A percentile compares a stretch with the other conserved stretches of the same genome.
phyloP scores from a whole-genome alignment of 345 rosid species.

The Alliaria petiolata region DNA sequence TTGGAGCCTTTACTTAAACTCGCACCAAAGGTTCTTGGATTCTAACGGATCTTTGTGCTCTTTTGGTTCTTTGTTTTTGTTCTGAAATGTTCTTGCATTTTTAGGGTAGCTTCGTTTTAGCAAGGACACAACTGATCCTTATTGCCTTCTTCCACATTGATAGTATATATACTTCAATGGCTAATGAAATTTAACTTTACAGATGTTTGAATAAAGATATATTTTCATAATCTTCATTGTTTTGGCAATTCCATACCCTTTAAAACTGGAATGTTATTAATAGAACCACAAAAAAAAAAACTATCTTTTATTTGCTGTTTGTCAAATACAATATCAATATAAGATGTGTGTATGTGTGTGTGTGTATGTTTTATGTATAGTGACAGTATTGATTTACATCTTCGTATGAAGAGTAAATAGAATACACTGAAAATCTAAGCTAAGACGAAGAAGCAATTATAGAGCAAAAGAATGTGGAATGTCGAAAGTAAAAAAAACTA shows the following conservation, averaged over 20 bases:
- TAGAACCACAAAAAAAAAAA: constrained; percentile 1
- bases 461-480: constrained; percentile 12
- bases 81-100: neutral
- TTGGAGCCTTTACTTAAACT: constrained; percentile 56
- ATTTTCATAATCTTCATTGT: neutral
- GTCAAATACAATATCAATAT: constrained; percentile 23
- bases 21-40: constrained; percentile 54
- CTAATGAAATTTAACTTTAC: neutral
- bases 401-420: constrained; percentile 25
- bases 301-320: constrained; percentile 19
- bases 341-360: constrained; percentile 7
- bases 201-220: neutral
- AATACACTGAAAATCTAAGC: constrained; percentile 16
- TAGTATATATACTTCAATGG: neutral
- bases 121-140: constrained; percentile 15
- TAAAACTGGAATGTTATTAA: neutral
- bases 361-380: constrained; percentile 24
- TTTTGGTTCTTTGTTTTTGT: neutral
- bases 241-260: neutral
- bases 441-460: constrained; percentile 21
- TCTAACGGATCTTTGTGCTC: constrained; percentile 22
- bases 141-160: constrained; percentile 1
- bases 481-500: constrained; percentile 6
- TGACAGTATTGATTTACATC: constrained; percentile 28
- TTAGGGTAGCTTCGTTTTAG: constrained; percentile 2